Evolutionary conservation across 148 eudicot species (phyloP).

Genomic region (Talinum fruticosum): DNA sequence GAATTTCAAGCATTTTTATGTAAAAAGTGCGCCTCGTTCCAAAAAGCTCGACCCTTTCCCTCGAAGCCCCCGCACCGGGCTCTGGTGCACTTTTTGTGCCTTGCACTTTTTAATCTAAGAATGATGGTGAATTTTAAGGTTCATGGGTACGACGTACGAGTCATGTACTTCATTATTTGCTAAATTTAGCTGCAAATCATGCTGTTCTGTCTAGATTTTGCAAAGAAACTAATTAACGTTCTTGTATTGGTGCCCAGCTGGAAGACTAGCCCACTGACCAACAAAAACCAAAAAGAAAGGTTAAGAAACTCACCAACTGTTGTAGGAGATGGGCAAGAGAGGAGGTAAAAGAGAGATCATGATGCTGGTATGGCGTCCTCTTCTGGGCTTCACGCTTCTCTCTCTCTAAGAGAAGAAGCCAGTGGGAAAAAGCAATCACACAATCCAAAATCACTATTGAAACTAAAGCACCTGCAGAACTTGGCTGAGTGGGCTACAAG

Average conservation of each 20-base stretch:
- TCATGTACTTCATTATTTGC: background rate
- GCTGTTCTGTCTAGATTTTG: background rate
- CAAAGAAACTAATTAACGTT: background rate
- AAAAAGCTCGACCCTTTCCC: too few species aligned
- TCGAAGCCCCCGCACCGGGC: too few species aligned
- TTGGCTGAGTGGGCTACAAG: slow-evolving; percentile 55
- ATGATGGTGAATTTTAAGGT: background rate
- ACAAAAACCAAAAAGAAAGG: background rate
- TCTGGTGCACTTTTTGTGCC: too few species aligned
- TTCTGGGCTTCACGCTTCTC: slow-evolving; percentile 28
- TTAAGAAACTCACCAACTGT: background rate
- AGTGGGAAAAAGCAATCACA: slow-evolving; percentile 51
- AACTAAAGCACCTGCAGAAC: slow-evolving; percentile 62
- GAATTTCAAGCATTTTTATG: too few species aligned
- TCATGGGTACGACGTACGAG: background rate
- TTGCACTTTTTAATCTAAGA: too few species aligned
- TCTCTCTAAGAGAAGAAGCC: slow-evolving; percentile 59
- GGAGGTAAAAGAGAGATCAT: slow-evolving; percentile 31
- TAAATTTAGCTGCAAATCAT: background rate
- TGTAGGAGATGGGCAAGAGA: slow-evolving; percentile 48
- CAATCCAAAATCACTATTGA: slow-evolving; percentile 50
- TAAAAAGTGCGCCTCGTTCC: too few species aligned
- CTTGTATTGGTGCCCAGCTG: background rate
- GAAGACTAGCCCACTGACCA: background rate
- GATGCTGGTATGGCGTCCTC: background rate